These are phyloP conservation scores for Leccinum fallax DNA, from an alignment of 1,284 basidiomycete genomes.

Conservation along the genomic window DNA sequence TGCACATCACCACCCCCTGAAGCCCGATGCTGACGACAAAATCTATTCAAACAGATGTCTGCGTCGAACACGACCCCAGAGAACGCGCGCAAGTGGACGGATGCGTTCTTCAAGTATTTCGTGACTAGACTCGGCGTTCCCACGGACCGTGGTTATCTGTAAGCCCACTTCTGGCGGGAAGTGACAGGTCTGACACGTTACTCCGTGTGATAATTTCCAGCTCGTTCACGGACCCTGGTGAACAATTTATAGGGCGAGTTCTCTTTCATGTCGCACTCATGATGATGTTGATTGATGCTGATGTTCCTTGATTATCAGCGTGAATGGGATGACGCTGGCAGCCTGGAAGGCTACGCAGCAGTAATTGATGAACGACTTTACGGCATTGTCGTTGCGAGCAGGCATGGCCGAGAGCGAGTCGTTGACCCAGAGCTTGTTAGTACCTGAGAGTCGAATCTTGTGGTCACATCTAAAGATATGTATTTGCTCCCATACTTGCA, in stretches of 20 bases:
- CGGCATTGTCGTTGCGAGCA: background rate
- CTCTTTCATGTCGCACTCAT: background rate
- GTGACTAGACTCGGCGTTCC: conserved; percentile 51
- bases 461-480: background rate
- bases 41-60: conserved; percentile 43
- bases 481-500: background rate
- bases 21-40: background rate
- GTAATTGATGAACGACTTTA: background rate
- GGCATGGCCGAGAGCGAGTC: background rate
- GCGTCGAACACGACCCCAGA: conserved; percentile 55
- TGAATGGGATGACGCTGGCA: conserved; percentile 9
- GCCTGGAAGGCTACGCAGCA: background rate
- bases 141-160: conserved; percentile 55
- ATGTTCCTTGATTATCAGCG: conserved; percentile 3
- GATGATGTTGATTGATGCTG: background rate
- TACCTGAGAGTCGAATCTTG: background rate
- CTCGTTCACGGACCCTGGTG: conserved; percentile 14
- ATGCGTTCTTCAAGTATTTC: conserved; percentile 38
- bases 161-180: background rate
- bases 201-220: conserved; percentile 1
- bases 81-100: conserved; percentile 54
- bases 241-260: conserved; percentile 11
- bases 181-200: background rate
- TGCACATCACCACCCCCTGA: background rate
- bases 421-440: background rate